phyloP scores from a whole-genome alignment of 495 filamentous ascomycete genomes.

The Penicillium verhagenii region DNA sequence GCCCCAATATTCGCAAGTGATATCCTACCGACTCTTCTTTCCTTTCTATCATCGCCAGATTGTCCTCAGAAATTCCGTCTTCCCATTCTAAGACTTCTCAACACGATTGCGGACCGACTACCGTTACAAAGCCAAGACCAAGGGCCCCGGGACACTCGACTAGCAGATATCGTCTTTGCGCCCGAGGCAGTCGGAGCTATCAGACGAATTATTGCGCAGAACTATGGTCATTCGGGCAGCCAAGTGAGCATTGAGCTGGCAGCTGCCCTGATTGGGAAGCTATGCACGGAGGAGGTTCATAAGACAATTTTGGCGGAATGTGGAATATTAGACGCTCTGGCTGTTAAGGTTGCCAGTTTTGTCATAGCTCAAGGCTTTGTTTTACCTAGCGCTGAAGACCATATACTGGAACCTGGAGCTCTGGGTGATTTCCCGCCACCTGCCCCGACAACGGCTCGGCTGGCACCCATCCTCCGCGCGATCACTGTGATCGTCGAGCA shows the following conservation, averaged over 20 bases:
- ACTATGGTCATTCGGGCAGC: constrained; percentile 42
- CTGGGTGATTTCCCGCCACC: constrained; percentile 44
- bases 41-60: constrained; percentile 62
- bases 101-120: constrained; percentile 67
- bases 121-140: constrained; percentile 48
- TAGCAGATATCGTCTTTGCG: constrained; percentile 66
- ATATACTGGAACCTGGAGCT: constrained; percentile 33
- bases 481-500: constrained; percentile 74
- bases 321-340: constrained; percentile 77
- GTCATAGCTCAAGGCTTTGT: constrained; percentile 65
- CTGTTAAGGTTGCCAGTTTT: constrained; percentile 72
- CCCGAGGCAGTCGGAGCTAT: constrained; percentile 57
- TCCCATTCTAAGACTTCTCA: constrained; percentile 71
- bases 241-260: constrained; percentile 70
- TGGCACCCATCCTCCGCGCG: constrained; percentile 76
- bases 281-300: constrained; percentile 67
- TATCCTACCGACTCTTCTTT: constrained; percentile 64
- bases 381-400: constrained; percentile 50
- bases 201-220: constrained; percentile 62
- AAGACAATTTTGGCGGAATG: constrained; percentile 65
- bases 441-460: constrained; percentile 55
- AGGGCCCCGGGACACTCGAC: constrained; percentile 41
- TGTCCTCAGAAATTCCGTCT: constrained; percentile 64
- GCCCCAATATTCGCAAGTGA: constrained; percentile 65
- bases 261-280: constrained; percentile 64